Evolutionary conservation across 352 stramenopile genomes (phyloP), one percentile per base, ranked within the genome.

Genomic region (Phytophthora vignae): DNA sequence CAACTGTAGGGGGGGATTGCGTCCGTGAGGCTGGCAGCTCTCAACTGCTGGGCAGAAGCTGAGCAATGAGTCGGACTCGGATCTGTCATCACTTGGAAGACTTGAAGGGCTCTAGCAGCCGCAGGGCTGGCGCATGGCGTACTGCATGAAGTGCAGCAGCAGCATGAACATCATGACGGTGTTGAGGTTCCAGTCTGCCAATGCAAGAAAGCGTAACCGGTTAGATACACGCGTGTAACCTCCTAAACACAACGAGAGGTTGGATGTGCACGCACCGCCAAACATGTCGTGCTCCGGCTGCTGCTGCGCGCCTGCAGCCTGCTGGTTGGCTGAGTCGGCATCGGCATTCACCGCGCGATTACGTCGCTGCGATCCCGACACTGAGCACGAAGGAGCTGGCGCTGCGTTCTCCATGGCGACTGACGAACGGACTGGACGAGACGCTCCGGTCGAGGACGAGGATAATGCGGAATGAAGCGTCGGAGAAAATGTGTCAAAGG

Each of bases 111-210:
- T 33, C 87, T 82, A 96, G 70, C 90, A 96, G 19, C 87, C 89
- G 60, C 90, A 96, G 2, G 82, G 88, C n/a, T 83, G 79, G 38
- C 87, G 88, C 90, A 96, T 95, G 15, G 87, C 85, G 67, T 95
- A 93, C 65, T 95, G 88, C 86, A 96, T 92, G 21, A 96, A 94
- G 69, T 96, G 87, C 38, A 96, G 76, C 69, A 94, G 57, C 59
- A 96, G 73, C 78, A 96, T 84, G 69, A 94, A 92, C 79, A 89
- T 83, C 82, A 96, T 91, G 29, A 96, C 65, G 70, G 88, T 88
- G 79, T 94, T 95, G 21, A 96, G 79, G 72, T 96, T 96, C 73
- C 67, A 79, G 59, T 95, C 85, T 94, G 61, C 22, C 40, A 31
- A 6, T 8, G 9, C 19, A 40, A 42, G 29, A 21, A 10, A 62